phyloP scores from a whole-genome alignment of 1,139 yeast genomes.

The Geotrichum bryndzae region DNA sequence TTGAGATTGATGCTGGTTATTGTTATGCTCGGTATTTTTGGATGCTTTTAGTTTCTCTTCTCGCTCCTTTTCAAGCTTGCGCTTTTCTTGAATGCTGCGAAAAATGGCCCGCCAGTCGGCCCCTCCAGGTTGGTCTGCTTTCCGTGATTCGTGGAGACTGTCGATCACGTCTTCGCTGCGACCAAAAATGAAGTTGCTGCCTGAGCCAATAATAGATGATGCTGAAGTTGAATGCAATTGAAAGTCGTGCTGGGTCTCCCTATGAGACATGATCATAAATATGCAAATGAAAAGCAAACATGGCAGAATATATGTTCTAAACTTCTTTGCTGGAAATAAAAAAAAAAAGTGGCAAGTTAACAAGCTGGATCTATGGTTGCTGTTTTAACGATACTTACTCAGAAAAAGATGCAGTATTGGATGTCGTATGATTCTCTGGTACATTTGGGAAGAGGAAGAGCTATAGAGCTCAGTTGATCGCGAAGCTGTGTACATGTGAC shows the following conservation, averaged over 20 bases:
- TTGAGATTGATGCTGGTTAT: background rate
- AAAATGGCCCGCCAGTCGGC: slow-evolving; percentile 18
- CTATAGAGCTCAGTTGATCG: background rate
- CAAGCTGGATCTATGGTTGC: background rate
- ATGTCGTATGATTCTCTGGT: background rate
- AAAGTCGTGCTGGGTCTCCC: background rate
- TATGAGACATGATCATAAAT: slow-evolving; percentile 7
- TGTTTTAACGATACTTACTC: background rate
- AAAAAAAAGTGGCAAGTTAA: background rate
- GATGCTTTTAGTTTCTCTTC: slow-evolving; percentile 2
- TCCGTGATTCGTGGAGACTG: background rate
- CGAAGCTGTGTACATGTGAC: background rate
- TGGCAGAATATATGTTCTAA: slow-evolving; percentile 12
- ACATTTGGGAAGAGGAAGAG: background rate
- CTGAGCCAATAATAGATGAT: background rate
- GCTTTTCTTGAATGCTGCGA: slow-evolving; percentile 16
- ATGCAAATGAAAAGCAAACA: slow-evolving; percentile 8
- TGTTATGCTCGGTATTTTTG: background rate
- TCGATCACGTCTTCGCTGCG: background rate
- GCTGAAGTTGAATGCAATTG: background rate
- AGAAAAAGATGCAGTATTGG: background rate
- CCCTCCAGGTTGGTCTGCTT: slow-evolving; percentile 12
- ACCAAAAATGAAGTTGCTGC: background rate
- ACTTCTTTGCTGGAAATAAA: slow-evolving; percentile 1
- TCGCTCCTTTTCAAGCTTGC: slow-evolving; percentile 14